A percentile compares a stretch with the other conserved stretches of the same genome.
Evolutionary conservation across 768 basidiomycete genomes (phyloP).

Genomic region (Tulasnella sp.): DNA sequence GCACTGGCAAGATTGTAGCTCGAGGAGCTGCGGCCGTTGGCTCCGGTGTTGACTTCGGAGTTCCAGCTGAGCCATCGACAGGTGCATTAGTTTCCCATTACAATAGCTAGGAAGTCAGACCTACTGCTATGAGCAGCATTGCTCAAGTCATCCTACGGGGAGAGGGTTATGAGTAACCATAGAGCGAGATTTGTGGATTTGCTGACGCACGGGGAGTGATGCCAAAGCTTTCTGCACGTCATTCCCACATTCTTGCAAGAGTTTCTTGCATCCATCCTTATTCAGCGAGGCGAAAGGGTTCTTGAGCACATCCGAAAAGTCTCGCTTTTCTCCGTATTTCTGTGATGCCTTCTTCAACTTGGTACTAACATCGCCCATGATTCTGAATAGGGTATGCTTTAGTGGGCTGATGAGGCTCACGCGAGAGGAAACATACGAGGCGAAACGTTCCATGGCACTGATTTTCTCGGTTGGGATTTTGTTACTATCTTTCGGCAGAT

Average conservation of each 20-base stretch:
- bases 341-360: slow-evolving; percentile 3
- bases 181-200: not conserved
- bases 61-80: too few species aligned
- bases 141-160: not conserved
- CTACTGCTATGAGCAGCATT: too few species aligned
- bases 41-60: too few species aligned
- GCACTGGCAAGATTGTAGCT: too few species aligned
- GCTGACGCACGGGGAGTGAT: not conserved
- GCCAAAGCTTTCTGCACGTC: not conserved
- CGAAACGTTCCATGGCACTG: not conserved
- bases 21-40: too few species aligned
- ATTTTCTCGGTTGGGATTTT: not conserved
- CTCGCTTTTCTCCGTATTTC: not conserved
- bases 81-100: too few species aligned
- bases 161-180: not conserved
- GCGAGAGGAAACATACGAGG: not conserved
- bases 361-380: not conserved
- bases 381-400: not conserved
- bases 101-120: too few species aligned
- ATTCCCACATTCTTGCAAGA: not conserved
- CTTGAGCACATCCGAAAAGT: not conserved
- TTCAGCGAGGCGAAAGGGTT: not conserved
- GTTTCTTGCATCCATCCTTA: not conserved
- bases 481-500: not conserved
- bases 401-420: not conserved